phyloP scores from a whole-genome alignment of 257 asterid species.

The Ilex asprella region DNA sequence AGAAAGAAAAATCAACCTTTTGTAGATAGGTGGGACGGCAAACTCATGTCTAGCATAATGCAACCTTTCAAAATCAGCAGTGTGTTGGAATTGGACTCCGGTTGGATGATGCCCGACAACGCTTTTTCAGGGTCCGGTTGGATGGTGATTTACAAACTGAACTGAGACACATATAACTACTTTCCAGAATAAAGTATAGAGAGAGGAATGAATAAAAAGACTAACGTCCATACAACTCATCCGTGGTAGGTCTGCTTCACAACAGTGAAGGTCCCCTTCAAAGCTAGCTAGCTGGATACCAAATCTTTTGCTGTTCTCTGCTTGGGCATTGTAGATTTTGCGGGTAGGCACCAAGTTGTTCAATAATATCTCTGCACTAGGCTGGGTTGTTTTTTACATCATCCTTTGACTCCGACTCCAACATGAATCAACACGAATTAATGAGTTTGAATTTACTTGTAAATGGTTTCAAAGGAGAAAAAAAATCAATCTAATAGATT shows the following conservation, averaged over 20 bases:
- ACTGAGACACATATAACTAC: conserved; percentile 24
- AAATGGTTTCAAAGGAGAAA: too few relatives aligned
- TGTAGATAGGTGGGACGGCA: too few relatives aligned
- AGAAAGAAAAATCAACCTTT: too few relatives aligned
- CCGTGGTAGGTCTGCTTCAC: conserved; percentile 21
- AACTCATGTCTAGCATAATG: not conserved
- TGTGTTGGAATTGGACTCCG: conserved; percentile 4
- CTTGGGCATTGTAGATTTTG: conserved; percentile 7
- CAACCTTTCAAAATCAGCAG: not conserved
- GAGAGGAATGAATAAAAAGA: conserved; percentile 7
- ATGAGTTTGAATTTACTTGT: too few relatives aligned
- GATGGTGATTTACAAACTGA: conserved; percentile 36
- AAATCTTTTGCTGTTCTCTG: conserved; percentile 3
- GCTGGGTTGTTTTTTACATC: too few relatives aligned
- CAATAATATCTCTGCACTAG: too few relatives aligned
- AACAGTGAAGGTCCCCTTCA: conserved; percentile 7
- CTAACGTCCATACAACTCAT: conserved; percentile 18
- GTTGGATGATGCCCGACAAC: conserved; percentile 23
- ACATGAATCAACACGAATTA: too few relatives aligned
- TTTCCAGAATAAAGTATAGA: conserved; percentile 12
- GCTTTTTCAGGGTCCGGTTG: conserved; percentile 16
- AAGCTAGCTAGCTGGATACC: not conserved
- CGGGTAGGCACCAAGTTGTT: not conserved
- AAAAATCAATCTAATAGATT: too few relatives aligned
- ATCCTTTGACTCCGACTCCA: too few relatives aligned